Evolutionary conservation across 495 filamentous ascomycete species (phyloP).

Genomic region (Tuber borchii): DNA sequence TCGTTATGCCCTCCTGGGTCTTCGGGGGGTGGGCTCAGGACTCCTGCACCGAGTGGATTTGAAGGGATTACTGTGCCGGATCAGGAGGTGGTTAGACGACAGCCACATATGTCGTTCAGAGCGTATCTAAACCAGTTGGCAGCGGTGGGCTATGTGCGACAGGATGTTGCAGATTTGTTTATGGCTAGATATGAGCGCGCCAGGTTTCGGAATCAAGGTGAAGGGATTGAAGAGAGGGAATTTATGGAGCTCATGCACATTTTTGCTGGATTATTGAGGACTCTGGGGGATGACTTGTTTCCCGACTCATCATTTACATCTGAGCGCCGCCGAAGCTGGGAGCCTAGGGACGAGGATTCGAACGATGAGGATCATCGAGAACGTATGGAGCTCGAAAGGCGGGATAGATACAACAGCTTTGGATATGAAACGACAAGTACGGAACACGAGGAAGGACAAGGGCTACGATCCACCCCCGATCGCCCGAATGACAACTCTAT

Average conservation of each 20-base stretch:
- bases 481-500: background rate
- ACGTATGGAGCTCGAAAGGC: slow-evolving; percentile 16
- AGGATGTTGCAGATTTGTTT: slow-evolving; percentile 57
- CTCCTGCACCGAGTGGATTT: background rate
- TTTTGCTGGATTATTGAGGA: slow-evolving; percentile 74
- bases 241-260: slow-evolving; percentile 79
- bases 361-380: slow-evolving; percentile 9
- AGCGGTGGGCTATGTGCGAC: slow-evolving; percentile 56
- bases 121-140: slow-evolving; percentile 72
- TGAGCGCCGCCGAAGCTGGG: slow-evolving; percentile 6
- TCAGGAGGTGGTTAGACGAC: slow-evolving; percentile 64
- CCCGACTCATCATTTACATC: slow-evolving; percentile 37
- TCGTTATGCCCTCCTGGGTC: slow-evolving; percentile 63
- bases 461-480: slow-evolving; percentile 10
- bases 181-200: slow-evolving; percentile 72
- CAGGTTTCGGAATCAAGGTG: slow-evolving; percentile 52
- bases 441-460: slow-evolving; percentile 24
- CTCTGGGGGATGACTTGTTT: slow-evolving; percentile 52
- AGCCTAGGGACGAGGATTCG: slow-evolving; percentile 3
- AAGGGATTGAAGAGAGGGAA: slow-evolving; percentile 55
- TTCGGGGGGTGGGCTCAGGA: slow-evolving; percentile 46
- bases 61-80: slow-evolving; percentile 46
- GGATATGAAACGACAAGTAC: slow-evolving; percentile 34
- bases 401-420: slow-evolving; percentile 25
- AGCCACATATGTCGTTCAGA: slow-evolving; percentile 66